A percentile compares a stretch with the other conserved stretches of the same genome.
Conservation (phyloP, 306 rosid genomes). For the Cucumis melo region DNA sequence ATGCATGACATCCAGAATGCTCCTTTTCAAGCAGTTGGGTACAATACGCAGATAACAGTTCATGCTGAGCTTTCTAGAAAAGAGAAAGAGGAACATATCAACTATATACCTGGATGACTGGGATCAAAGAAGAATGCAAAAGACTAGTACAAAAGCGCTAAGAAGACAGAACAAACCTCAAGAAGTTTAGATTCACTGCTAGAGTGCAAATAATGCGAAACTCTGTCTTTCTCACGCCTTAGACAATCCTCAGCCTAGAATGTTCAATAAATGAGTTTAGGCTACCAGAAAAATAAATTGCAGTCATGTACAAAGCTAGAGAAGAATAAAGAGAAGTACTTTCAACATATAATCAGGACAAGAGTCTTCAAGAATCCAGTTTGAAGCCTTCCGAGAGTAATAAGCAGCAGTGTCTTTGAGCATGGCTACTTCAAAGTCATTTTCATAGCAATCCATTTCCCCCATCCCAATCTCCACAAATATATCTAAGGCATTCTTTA, state of each 20-base stretch:
- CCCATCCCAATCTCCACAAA: conserved; percentile 50
- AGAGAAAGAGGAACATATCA: background rate
- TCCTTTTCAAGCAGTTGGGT: conserved; percentile 45
- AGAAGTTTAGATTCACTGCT: conserved; percentile 40
- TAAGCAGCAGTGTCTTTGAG: conserved; percentile 30
- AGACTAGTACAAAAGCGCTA: background rate
- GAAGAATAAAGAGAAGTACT: conserved; percentile 12
- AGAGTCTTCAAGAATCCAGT: conserved; percentile 46
- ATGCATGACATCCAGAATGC: conserved; percentile 47
- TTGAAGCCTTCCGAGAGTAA: conserved; percentile 38
- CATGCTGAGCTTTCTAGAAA: conserved; percentile 39
- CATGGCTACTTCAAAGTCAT: conserved; percentile 40
- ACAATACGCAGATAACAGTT: conserved; percentile 34
- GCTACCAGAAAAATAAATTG: background rate
- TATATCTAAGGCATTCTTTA: conserved; percentile 41
- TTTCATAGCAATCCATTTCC: conserved; percentile 32
- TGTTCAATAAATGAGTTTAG: conserved; percentile 6
- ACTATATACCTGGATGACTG: background rate
- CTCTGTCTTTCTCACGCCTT: conserved; percentile 35
- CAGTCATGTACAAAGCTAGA: background rate
- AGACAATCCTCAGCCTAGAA: conserved; percentile 35
- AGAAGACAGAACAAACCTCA: conserved; percentile 22
- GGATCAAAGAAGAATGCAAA: background rate
- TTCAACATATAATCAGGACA: conserved; percentile 38
- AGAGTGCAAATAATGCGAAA: conserved; percentile 32